Conservation (phyloP, 1,284 basidiomycete species). For the Melampsora larici-populina region DNA sequence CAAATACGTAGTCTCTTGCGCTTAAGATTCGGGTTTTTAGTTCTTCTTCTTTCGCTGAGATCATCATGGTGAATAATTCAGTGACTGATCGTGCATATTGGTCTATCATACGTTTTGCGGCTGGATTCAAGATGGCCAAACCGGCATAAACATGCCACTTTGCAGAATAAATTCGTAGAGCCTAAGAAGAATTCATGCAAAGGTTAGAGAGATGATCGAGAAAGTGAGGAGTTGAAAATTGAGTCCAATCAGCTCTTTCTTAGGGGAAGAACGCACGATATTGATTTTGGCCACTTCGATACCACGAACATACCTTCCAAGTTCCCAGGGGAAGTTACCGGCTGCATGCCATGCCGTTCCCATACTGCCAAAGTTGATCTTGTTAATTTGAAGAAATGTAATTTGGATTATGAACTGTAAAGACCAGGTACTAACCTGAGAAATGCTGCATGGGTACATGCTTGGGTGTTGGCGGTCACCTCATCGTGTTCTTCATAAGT, state of each 20-base stretch:
- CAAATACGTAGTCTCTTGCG: constrained; percentile 77
- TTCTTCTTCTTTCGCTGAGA: constrained; percentile 67
- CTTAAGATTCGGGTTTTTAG: constrained; percentile 71
- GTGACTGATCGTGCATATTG: constrained; percentile 81
- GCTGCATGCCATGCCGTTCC: constrained; percentile 87
- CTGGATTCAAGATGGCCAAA: constrained; percentile 90
- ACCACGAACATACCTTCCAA: constrained; percentile 80
- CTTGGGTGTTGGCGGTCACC: constrained; percentile 96
- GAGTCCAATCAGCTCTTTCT: neutral
- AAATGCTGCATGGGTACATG: constrained; percentile 96
- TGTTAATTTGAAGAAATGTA: neutral
- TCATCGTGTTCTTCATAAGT: constrained; percentile 93
- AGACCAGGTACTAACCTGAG: constrained; percentile 64
- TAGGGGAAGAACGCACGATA: constrained; percentile 59
- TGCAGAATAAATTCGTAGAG: constrained; percentile 90
- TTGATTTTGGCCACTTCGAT: constrained; percentile 99
- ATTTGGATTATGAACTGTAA: neutral
- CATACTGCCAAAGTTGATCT: constrained; percentile 64
- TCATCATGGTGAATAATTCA: constrained; percentile 93
- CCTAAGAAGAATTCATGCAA: constrained; percentile 5
- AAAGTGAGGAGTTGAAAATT: neutral
- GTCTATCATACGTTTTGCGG: constrained; percentile 82
- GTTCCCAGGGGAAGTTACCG: constrained; percentile 88
- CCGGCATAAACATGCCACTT: constrained; percentile 99
- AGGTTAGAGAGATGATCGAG: neutral